These are phyloP conservation scores for Epithemia pelagica DNA, from an alignment of 108 stramenopile genomes.

Conservation along the genomic window DNA sequence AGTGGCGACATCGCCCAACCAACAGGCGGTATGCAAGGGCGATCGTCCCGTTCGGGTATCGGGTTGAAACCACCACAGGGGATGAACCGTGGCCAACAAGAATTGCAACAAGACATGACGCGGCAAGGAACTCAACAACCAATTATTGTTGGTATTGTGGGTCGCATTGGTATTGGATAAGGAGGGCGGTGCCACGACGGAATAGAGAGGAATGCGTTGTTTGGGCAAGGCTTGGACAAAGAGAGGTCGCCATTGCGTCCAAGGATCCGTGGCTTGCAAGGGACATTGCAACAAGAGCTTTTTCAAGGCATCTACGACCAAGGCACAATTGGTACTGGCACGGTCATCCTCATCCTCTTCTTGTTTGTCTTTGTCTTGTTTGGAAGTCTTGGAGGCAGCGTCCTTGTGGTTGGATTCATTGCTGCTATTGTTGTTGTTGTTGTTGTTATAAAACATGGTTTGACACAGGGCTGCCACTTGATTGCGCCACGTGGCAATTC, in stretches of 20 bases:
- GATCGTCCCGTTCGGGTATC: constrained; percentile 31
- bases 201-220: background rate
- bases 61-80: constrained; percentile 20
- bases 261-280: constrained; percentile 6
- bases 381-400: background rate
- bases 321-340: constrained; percentile 2
- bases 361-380: background rate
- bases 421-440: constrained; percentile 48
- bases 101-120: constrained; percentile 27
- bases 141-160: background rate
- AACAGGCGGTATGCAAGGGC: constrained; percentile 48
- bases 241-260: background rate
- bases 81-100: constrained; percentile 15
- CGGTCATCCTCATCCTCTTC: background rate
- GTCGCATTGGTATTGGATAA: constrained; percentile 7
- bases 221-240: background rate
- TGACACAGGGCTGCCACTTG: constrained; percentile 44
- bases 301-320: constrained; percentile 50
- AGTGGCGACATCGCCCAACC: constrained; percentile 27
- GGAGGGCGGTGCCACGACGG: background rate
- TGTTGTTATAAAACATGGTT: background rate
- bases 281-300: constrained; percentile 57
- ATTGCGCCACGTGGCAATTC: constrained; percentile 52
- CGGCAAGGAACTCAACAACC: background rate
- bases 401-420: constrained; percentile 32